Base-by-base conservation (phyloP, 2,329 filamentous ascomycete genomes). In the Zasmidium cellare region DNA sequence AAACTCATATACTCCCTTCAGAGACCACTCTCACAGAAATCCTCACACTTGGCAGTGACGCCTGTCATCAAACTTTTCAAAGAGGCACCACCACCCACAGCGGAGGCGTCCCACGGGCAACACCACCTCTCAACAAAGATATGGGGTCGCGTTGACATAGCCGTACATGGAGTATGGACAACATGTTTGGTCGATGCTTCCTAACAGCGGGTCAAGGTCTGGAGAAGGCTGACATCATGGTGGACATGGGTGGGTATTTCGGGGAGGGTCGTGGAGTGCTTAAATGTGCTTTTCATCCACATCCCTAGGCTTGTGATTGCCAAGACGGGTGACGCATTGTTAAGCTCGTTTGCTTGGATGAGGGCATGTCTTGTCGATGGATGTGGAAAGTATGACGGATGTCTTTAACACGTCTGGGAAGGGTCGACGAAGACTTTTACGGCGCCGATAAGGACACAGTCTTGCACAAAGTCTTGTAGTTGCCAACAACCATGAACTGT, bases 201-300 rank as follows among this genome's bases (percentile, higher is more conserved):
- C 23, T 22, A 41, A 49, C 46, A 55, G 53, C 53, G 53, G 53
- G 53, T 55, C 53, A 12, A n/a, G 18, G 14, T 20, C 20, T 41
- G 46, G 46, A 38, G 46, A 35, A 35, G 31, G 19, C 38, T 55
- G 53, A 55, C 46, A 48, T 55, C 53, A 55, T 55, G 11, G 38
- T 16, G 45, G 16, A 6, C 46, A 45, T 25, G 28, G 53, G 53
- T 55, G 53, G 53, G 45, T 44, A 46, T 44, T n/a, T n/a, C n/a
- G n/a, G n/a, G n/a, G 46, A 28, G 45, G 19, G 53, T 44, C 12
- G 52, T 55, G 52, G 52, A 55, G 52, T 24, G 46, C 7, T 23
- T 28, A 45, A 44, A 3, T 28, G 14, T 22, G 51, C 25, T 25
- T 38, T 28, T 25, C 25, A 11, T 50, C 46, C 53, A 55, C 53